Evolutionary conservation across 495 filamentous ascomycete genomes (phyloP).

Genomic region (Tuber aestivum): DNA sequence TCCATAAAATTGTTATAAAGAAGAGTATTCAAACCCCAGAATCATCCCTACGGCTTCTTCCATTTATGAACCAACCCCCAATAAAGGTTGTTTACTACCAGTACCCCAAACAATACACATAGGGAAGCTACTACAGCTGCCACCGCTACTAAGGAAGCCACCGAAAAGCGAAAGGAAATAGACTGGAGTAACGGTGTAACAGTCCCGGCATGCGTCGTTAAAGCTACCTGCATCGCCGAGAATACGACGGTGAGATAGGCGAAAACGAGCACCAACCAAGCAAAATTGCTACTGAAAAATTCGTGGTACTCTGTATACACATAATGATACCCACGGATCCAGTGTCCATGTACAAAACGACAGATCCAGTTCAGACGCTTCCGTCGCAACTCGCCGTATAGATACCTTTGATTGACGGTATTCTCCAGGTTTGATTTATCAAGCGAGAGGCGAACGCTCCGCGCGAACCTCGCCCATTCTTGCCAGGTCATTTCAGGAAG

Average conservation of each 20-base stretch:
- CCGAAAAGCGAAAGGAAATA: slow-evolving; percentile 36
- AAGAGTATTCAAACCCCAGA: too few species aligned
- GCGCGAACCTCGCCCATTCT: slow-evolving; percentile 25
- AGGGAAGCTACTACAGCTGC: too few species aligned
- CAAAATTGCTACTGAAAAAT: slow-evolving; percentile 44
- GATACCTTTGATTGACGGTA: slow-evolving; percentile 41
- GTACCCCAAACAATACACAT: too few species aligned
- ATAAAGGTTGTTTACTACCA: too few species aligned
- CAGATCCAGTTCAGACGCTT: slow-evolving; percentile 43
- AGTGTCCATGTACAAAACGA: too few species aligned
- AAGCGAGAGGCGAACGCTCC: not conserved
- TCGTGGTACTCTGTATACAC: slow-evolving; percentile 25
- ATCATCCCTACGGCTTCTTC: too few species aligned
- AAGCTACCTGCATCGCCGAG: slow-evolving; percentile 44
- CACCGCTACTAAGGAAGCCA: slow-evolving; percentile 31
- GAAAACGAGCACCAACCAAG: slow-evolving; percentile 38
- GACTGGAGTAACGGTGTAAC: slow-evolving; percentile 21
- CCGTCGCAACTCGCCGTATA: slow-evolving; percentile 47
- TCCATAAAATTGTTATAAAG: too few species aligned
- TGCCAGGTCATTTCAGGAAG: slow-evolving; percentile 38
- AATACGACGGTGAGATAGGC: slow-evolving; percentile 43
- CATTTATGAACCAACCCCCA: too few species aligned
- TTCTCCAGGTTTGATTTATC: not conserved
- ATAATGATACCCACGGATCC: slow-evolving; percentile 35
- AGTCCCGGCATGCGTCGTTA: slow-evolving; percentile 24